Evolutionary conservation across 768 basidiomycete genomes (phyloP).

Genomic region (Pleurotus djamor): DNA sequence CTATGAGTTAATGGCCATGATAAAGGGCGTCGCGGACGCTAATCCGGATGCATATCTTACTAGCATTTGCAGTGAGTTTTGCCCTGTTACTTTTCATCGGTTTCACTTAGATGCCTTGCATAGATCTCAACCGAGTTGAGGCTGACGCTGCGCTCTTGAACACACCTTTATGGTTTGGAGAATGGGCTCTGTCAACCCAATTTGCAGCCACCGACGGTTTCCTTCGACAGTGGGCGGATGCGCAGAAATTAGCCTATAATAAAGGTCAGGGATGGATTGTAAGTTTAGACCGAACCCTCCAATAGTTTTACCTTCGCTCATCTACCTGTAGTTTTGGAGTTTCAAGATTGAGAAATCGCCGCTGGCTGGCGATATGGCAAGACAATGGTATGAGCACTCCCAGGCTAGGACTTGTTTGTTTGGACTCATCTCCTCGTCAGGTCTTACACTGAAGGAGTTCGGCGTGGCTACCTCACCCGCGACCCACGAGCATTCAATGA

Average conservation of each 20-base stretch:
- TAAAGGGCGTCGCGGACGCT: slow-evolving; percentile 67
- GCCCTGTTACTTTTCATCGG: not conserved
- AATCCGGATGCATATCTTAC: slow-evolving; percentile 64
- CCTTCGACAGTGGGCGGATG: slow-evolving; percentile 57
- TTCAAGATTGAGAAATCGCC: slow-evolving; percentile 67
- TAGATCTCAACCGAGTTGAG: slow-evolving; percentile 61
- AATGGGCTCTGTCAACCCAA: slow-evolving; percentile 58
- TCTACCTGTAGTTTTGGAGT: slow-evolving; percentile 57
- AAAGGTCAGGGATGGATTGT: slow-evolving; percentile 58
- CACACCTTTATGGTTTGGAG: slow-evolving; percentile 53
- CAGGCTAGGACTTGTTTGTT: not conserved
- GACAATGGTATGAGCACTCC: slow-evolving; percentile 57
- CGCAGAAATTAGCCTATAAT: slow-evolving; percentile 56
- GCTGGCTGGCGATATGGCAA: slow-evolving; percentile 45
- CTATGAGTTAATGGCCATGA: slow-evolving; percentile 4
- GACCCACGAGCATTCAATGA: slow-evolving; percentile 58
- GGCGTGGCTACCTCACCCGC: slow-evolving; percentile 56
- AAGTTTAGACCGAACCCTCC: slow-evolving; percentile 12
- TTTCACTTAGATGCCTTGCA: not conserved
- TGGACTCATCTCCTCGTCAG: slow-evolving; percentile 27
- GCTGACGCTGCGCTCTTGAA: slow-evolving; percentile 40
- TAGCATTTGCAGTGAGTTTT: slow-evolving; percentile 63
- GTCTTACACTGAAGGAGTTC: slow-evolving; percentile 68
- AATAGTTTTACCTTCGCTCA: not conserved
- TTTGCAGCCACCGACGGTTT: slow-evolving; percentile 54